Conservation (phyloP, 306 rosid genomes). For the Arachis hypogaea region DNA sequence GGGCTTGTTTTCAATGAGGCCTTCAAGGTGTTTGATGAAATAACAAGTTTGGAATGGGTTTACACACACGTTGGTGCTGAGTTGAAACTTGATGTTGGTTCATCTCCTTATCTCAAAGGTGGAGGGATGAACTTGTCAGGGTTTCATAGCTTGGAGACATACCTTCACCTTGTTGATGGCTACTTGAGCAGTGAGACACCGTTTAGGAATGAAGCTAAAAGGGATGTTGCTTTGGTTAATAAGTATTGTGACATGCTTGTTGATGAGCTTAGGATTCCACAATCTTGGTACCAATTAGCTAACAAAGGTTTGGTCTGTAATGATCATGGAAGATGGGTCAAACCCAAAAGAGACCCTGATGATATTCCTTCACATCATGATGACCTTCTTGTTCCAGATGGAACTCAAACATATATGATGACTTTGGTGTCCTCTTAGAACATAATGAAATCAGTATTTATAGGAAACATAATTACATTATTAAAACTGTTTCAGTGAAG, state of each 20-base stretch:
- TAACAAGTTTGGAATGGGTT: slow-evolving; percentile 59
- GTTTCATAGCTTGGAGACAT: slow-evolving; percentile 65
- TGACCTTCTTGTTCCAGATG: slow-evolving; percentile 31
- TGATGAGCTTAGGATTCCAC: slow-evolving; percentile 64
- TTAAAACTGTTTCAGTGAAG: too few relatives aligned
- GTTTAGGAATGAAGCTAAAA: slow-evolving; percentile 56
- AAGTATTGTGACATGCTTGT: slow-evolving; percentile 66
- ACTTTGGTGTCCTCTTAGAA: slow-evolving; percentile 14
- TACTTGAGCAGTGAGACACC: slow-evolving; percentile 30
- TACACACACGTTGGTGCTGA: slow-evolving; percentile 64
- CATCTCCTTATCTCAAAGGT: slow-evolving; percentile 61
- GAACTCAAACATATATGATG: slow-evolving; percentile 28
- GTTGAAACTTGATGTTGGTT: slow-evolving; percentile 52
- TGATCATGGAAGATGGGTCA: slow-evolving; percentile 77
- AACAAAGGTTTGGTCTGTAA: slow-evolving; percentile 69
- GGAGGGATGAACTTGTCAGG: slow-evolving; percentile 50
- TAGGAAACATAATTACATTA: neutral
- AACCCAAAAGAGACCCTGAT: slow-evolving; percentile 61
- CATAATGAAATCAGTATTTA: neutral
- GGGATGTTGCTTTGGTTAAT: slow-evolving; percentile 72
- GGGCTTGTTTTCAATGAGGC: slow-evolving; percentile 60
- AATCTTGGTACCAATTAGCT: slow-evolving; percentile 66
- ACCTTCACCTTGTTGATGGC: slow-evolving; percentile 78
- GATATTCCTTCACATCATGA: slow-evolving; percentile 64
- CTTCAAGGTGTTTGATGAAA: slow-evolving; percentile 46